These are phyloP conservation scores for Pueraria montana DNA, from an alignment of 306 rosid genomes.

Conservation along the genomic window DNA sequence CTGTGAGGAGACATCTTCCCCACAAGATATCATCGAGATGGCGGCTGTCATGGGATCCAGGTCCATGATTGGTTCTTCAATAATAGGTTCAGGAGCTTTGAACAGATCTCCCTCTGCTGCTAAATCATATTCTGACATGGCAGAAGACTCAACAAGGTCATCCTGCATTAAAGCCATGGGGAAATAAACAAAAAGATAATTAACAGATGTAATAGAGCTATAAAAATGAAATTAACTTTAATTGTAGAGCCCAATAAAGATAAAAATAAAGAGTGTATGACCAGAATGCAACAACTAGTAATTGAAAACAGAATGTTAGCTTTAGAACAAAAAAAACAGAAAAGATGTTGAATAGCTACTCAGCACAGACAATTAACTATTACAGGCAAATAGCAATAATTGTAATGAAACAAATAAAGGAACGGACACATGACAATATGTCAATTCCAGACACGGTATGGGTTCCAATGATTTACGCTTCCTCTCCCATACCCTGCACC, in stretches of 20 bases:
- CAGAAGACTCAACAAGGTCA: slow-evolving; percentile 65
- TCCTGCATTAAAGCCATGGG: slow-evolving; percentile 60
- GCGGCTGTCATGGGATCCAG: slow-evolving; percentile 77
- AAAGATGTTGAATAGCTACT: slow-evolving; percentile 3
- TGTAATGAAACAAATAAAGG: slow-evolving; percentile 19
- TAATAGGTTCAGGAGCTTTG: slow-evolving; percentile 90
- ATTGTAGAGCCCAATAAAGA: background rate
- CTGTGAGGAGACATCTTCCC: slow-evolving; percentile 73
- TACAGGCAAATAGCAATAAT: slow-evolving; percentile 11
- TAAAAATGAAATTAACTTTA: slow-evolving; percentile 12
- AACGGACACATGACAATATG: slow-evolving; percentile 12
- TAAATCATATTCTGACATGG: slow-evolving; percentile 82
- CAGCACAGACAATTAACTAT: background rate
- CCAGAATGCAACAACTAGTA: background rate
- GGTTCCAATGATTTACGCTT: slow-evolving; percentile 15
- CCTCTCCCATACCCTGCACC: slow-evolving; percentile 19
- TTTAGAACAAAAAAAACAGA: slow-evolving; percentile 9
- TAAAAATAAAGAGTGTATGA: slow-evolving; percentile 4
- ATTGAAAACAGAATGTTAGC: background rate
- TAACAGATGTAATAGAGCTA: background rate
- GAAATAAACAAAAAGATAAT: slow-evolving; percentile 8
- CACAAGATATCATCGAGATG: slow-evolving; percentile 84
- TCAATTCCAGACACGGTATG: slow-evolving; percentile 13
- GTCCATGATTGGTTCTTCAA: slow-evolving; percentile 71
- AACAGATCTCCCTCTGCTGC: slow-evolving; percentile 96